Evolutionary conservation across 148 eudicot species (phyloP).

Genomic region (Heliosperma pusillum): DNA sequence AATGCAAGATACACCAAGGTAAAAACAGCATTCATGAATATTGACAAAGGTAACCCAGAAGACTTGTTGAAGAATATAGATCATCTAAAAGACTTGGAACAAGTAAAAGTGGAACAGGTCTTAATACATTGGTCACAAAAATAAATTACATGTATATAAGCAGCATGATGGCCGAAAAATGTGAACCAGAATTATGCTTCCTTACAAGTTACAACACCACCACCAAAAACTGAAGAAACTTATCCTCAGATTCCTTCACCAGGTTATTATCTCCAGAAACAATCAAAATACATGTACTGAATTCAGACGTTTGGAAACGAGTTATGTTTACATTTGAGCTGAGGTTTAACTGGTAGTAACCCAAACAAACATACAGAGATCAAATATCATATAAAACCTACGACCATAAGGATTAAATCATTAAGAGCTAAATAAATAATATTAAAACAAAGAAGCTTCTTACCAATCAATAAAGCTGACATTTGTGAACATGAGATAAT

Average conservation of each 20-base stretch:
- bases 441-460: conserved; percentile 21
- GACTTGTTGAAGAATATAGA: not conserved
- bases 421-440: conserved; percentile 2
- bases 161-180: no score
- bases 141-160: no score
- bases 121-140: no score
- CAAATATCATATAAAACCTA: not conserved
- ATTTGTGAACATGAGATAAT: conserved; percentile 58
- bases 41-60: not conserved
- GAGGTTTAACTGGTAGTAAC: not conserved
- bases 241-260: no score
- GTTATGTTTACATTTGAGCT: not conserved
- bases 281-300: not conserved
- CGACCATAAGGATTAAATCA: not conserved
- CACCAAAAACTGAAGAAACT: no score
- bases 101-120: not conserved
- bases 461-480: conserved; percentile 67
- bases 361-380: not conserved
- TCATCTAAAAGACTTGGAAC: not conserved
- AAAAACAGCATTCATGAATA: not conserved
- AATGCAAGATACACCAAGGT: not conserved
- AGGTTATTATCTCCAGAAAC: not conserved
- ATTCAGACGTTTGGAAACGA: not conserved
- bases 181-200: no score
- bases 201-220: no score